A percentile compares a stretch with the other conserved stretches of the same genome.
phyloP scores from a whole-genome alignment of 2,329 filamentous ascomycete species.

The Talaromyces sp. region DNA sequence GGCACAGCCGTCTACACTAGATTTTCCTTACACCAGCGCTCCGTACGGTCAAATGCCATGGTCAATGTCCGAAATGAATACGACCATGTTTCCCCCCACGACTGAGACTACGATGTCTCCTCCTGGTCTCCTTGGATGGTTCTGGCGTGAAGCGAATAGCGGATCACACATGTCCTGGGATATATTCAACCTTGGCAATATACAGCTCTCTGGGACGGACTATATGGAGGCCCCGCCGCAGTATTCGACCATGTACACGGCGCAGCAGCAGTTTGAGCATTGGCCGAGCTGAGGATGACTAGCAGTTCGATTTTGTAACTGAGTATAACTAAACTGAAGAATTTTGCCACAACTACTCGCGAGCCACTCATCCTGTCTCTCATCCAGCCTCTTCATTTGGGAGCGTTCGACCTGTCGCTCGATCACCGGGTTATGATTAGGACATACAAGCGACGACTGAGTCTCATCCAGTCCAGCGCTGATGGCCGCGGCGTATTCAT shows the following conservation, averaged over 20 bases:
- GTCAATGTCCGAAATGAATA: not conserved
- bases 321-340: not conserved
- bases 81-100: constrained; percentile 6
- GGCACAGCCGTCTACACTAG: not conserved
- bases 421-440: no score
- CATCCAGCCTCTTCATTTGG: not conserved
- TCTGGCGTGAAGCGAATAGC: constrained; percentile 8
- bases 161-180: constrained; percentile 14
- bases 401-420: not conserved
- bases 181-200: constrained; percentile 14
- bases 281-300: not conserved
- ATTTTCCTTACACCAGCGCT: not conserved
- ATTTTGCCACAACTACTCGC: not conserved
- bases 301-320: not conserved
- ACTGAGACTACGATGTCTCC: constrained; percentile 6
- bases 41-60: constrained; percentile 8
- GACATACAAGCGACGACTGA: not conserved
- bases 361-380: no score
- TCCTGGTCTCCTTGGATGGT: constrained; percentile 14
- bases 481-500: not conserved
- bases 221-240: constrained; percentile 13
- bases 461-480: not conserved
- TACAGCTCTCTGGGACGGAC: constrained; percentile 6
- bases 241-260: not conserved
- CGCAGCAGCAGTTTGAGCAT: constrained; percentile 10